A percentile compares a stretch with the other conserved stretches of the same genome.
Conservation (phyloP, 2,329 filamentous ascomycete species). For the Ophidiomyces ophidiicola region DNA sequence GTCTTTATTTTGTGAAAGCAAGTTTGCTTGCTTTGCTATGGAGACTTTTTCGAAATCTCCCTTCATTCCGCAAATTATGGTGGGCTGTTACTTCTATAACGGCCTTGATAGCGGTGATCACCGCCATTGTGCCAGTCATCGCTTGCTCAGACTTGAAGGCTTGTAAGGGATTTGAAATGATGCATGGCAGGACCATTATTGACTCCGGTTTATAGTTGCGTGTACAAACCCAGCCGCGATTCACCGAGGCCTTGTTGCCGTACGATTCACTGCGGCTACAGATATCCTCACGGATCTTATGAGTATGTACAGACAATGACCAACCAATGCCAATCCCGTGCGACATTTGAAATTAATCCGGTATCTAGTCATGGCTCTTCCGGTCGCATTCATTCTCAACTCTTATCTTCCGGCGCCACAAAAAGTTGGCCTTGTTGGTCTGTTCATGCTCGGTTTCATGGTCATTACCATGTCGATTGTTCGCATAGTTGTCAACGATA, state of each 20-base stretch:
- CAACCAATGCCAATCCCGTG: neutral
- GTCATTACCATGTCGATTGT: slow-evolving; percentile 13
- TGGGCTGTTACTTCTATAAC: slow-evolving; percentile 8
- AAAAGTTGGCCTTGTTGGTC: slow-evolving; percentile 13
- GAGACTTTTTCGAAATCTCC: slow-evolving; percentile 10
- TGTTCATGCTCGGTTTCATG: slow-evolving; percentile 12
- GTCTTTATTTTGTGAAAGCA: slow-evolving; percentile 12
- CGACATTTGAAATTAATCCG: neutral
- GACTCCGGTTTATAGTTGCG: slow-evolving; percentile 1
- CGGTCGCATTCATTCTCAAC: slow-evolving; percentile 11
- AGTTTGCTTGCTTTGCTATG: slow-evolving; percentile 12
- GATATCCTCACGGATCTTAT: slow-evolving; percentile 13
- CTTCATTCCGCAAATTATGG: slow-evolving; percentile 10
- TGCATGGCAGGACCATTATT: neutral
- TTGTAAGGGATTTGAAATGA: slow-evolving; percentile 5
- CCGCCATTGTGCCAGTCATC: slow-evolving; percentile 4
- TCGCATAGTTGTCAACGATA: slow-evolving; percentile 12
- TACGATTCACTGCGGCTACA: slow-evolving; percentile 9
- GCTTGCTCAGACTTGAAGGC: slow-evolving; percentile 9
- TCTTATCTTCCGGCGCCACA: slow-evolving; percentile 11
- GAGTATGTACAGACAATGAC: slow-evolving; percentile 4
- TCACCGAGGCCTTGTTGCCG: slow-evolving; percentile 8
- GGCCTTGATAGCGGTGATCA: neutral
- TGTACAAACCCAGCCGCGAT: slow-evolving; percentile 6
- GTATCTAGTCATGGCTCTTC: slow-evolving; percentile 11